These are phyloP conservation scores for Bremia lactucae DNA, from an alignment of 352 stramenopile species.

Conservation along the genomic window DNA sequence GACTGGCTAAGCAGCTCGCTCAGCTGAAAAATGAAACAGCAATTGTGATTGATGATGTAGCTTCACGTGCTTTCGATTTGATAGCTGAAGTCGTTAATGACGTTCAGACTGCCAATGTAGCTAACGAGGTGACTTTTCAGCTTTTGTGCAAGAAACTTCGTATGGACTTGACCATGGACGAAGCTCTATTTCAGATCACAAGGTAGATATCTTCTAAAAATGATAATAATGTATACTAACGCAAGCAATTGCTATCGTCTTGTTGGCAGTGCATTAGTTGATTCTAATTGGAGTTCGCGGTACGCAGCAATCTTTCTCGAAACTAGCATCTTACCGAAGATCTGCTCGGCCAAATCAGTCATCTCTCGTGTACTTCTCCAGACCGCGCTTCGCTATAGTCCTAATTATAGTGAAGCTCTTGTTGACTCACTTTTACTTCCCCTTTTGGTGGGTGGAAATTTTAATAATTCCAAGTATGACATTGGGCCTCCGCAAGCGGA, in stretches of 20 bases:
- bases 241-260: background rate
- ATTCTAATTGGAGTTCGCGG: conserved; percentile 58
- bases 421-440: conserved; percentile 47
- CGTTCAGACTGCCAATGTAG: conserved; percentile 37
- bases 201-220: conserved; percentile 14
- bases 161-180: conserved; percentile 38
- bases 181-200: conserved; percentile 47
- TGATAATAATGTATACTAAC: background rate
- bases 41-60: conserved; percentile 18
- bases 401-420: conserved; percentile 32
- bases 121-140: conserved; percentile 43
- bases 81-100: conserved; percentile 56
- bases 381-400: conserved; percentile 38
- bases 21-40: conserved; percentile 29
- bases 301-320: conserved; percentile 54
- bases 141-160: conserved; percentile 35
- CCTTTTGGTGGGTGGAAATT: conserved; percentile 21
- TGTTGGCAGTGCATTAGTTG: conserved; percentile 31
- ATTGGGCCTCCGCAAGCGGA: conserved; percentile 50
- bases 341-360: conserved; percentile 39
- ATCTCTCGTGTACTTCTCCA: conserved; percentile 70
- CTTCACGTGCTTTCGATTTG: conserved; percentile 20
- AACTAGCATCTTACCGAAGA: conserved; percentile 44
- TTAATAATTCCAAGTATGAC: background rate
- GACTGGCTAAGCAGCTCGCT: conserved; percentile 34